Evolutionary conservation across 306 rosid genomes (phyloP).

Genomic region (Ziziphus jujuba): DNA sequence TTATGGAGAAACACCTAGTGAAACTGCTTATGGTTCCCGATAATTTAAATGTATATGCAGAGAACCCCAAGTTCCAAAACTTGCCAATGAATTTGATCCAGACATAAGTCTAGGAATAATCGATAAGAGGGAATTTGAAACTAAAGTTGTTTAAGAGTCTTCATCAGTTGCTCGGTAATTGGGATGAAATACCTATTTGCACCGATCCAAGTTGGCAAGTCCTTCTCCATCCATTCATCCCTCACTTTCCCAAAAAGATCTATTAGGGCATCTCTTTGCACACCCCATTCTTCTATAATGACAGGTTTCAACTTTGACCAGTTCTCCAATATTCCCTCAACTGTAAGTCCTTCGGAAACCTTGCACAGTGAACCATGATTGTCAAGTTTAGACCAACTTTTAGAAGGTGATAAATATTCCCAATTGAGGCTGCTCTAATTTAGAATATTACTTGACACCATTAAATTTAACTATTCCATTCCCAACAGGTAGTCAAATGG

Average conservation of each 20-base stretch:
- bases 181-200: conserved; percentile 73
- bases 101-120: not conserved
- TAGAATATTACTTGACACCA: not conserved
- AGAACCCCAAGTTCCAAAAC: not conserved
- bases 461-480: not conserved
- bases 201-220: conserved; percentile 70
- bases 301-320: conserved; percentile 72
- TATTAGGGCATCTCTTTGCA: conserved; percentile 57
- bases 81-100: not conserved
- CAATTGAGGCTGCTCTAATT: conserved; percentile 4
- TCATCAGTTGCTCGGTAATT: conserved; percentile 5
- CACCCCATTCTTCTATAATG: conserved; percentile 77
- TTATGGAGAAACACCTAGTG: not conserved
- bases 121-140: not conserved
- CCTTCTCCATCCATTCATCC: conserved; percentile 84
- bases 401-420: conserved; percentile 24
- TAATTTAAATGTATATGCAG: not conserved
- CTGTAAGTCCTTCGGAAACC: conserved; percentile 76
- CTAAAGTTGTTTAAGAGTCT: not conserved
- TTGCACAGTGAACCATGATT: conserved; percentile 46
- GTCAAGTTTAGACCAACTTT: conserved; percentile 10
- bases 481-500: not conserved
- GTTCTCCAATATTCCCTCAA: conserved; percentile 73
- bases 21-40: not conserved
- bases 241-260: conserved; percentile 77